Conservation (phyloP, 805 yeast species). For the Torulaspora indica region DNA sequence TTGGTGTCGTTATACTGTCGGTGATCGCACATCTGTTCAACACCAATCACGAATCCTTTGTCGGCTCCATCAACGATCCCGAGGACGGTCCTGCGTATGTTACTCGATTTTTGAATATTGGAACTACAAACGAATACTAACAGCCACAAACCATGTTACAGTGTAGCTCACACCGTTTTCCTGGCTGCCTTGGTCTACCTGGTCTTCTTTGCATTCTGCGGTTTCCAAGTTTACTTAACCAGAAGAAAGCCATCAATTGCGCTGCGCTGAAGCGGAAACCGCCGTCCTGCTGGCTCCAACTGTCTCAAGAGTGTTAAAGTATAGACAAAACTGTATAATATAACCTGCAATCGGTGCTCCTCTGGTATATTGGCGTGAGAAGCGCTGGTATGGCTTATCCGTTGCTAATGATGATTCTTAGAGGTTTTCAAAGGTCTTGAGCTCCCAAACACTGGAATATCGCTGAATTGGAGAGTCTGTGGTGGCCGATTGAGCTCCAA, state of each 20-base stretch:
- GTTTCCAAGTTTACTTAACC: conserved; percentile 67
- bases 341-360: not conserved
- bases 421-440: not conserved
- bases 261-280: conserved; percentile 30
- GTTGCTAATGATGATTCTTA: not conserved
- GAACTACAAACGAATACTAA: conserved; percentile 5
- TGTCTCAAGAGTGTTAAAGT: not conserved
- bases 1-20: conserved; percentile 82
- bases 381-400: not conserved
- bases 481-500: not conserved
- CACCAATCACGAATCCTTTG: conserved; percentile 79
- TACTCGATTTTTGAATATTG: not conserved
- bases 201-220: conserved; percentile 81
- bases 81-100: conserved; percentile 77
- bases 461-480: not conserved
- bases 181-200: conserved; percentile 83
- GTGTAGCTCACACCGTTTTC: conserved; percentile 84
- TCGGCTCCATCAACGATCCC: conserved; percentile 89
- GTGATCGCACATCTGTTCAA: conserved; percentile 80
- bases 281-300: not conserved
- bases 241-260: conserved; percentile 64
- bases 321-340: conserved; percentile 10
- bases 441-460: not conserved
- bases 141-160: conserved; percentile 18
- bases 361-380: not conserved